phyloP scores from a whole-genome alignment of 164 flowering plant genomes.

The Euptelea pleiosperma region DNA sequence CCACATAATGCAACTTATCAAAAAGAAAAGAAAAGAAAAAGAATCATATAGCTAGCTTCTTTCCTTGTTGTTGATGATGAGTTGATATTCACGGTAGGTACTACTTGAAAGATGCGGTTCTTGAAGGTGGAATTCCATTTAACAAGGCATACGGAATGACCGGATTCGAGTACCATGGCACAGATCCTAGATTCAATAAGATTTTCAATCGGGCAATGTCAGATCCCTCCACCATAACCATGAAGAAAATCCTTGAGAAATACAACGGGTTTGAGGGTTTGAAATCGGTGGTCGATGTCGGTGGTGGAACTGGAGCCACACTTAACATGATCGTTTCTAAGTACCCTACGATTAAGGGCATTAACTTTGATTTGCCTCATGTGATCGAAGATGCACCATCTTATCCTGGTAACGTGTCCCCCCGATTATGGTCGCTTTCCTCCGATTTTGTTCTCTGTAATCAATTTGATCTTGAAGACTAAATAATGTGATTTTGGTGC shows the following conservation, averaged over 20 bases:
- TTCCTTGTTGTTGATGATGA: no score
- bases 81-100: no score
- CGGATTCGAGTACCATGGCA: conserved; percentile 73
- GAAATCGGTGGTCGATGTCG: conserved; percentile 66
- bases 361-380: conserved; percentile 84
- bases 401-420: conserved; percentile 55
- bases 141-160: conserved; percentile 77
- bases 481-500: conserved; percentile 15
- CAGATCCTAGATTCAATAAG: conserved; percentile 71
- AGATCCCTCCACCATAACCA: conserved; percentile 62
- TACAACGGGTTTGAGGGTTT: conserved; percentile 77
- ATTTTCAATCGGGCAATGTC: conserved; percentile 83
- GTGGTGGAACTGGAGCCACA: conserved; percentile 82
- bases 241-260: conserved; percentile 65
- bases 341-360: conserved; percentile 66
- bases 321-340: conserved; percentile 60
- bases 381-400: conserved; percentile 72
- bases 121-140: conserved; percentile 85
- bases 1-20: no score
- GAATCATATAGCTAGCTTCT: no score
- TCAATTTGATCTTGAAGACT: no score
- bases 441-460: no score
- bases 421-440: no score
- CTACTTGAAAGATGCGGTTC: conserved; percentile 79
- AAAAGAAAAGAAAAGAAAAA: no score